These are phyloP conservation scores for Thinopyrum elongatum DNA, from an alignment of 176 grass and related monocot genomes.

Conservation along the genomic window DNA sequence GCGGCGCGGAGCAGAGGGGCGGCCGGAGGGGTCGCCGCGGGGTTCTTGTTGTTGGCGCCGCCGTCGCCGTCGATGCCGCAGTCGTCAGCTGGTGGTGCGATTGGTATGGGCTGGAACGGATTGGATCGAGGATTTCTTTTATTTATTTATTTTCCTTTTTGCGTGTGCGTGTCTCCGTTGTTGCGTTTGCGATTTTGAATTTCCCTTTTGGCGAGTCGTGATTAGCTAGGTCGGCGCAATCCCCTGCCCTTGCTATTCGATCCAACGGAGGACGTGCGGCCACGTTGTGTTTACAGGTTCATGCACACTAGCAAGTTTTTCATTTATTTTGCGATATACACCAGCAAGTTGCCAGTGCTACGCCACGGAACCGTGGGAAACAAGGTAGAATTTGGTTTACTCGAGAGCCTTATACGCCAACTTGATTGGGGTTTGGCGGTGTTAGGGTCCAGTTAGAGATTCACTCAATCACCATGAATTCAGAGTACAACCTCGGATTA, in stretches of 20 bases:
- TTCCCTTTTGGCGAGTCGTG: not conserved
- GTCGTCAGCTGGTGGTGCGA: not conserved
- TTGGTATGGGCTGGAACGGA: constrained; percentile 4
- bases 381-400: not conserved
- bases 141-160: too few relatives aligned
- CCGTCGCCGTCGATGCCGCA: not conserved
- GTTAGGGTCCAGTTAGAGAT: too few relatives aligned
- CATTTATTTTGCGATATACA: too few relatives aligned
- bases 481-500: too few relatives aligned
- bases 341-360: too few relatives aligned
- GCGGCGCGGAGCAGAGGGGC: not conserved
- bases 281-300: not conserved
- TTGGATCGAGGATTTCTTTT: not conserved
- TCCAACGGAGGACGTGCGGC: not conserved
- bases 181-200: not conserved
- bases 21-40: not conserved
- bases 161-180: not conserved
- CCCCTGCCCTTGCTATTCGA: not conserved
- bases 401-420: not conserved
- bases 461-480: too few relatives aligned
- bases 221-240: not conserved
- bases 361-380: not conserved
- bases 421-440: not conserved
- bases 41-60: not conserved
- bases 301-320: not conserved